phyloP scores from a whole-genome alignment of 495 filamentous ascomycete genomes.

The Cetradonia linearis region DNA sequence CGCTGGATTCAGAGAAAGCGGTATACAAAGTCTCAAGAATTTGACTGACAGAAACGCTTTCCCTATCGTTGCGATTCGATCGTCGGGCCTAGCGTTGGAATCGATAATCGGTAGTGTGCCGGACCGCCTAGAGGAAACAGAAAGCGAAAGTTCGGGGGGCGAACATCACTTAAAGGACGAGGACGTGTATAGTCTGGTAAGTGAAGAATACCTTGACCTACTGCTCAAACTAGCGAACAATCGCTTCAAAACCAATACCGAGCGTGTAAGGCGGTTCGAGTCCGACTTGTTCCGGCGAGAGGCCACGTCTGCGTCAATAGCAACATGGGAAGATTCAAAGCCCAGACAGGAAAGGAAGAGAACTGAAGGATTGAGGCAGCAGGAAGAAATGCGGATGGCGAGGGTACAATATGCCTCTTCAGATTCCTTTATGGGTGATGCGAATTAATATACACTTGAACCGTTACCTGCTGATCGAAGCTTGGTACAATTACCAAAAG shows the following conservation, averaged over 20 bases:
- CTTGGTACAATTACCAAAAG: background rate
- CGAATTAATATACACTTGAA: background rate
- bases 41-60: slow-evolving; percentile 36
- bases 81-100: slow-evolving; percentile 68
- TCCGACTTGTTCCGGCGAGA: slow-evolving; percentile 31
- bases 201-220: slow-evolving; percentile 49
- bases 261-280: slow-evolving; percentile 56
- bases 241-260: slow-evolving; percentile 62
- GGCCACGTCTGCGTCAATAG: slow-evolving; percentile 20
- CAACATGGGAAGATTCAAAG: slow-evolving; percentile 49
- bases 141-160: slow-evolving; percentile 25
- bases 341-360: slow-evolving; percentile 49
- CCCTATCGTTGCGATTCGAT: slow-evolving; percentile 75
- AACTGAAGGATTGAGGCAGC: slow-evolving; percentile 47
- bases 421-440: background rate
- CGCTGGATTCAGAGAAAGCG: slow-evolving; percentile 83
- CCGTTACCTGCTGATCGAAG: background rate
- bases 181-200: slow-evolving; percentile 35
- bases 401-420: background rate
- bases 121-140: slow-evolving; percentile 27
- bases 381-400: slow-evolving; percentile 10
- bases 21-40: slow-evolving; percentile 42
- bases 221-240: slow-evolving; percentile 63
- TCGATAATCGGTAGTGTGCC: slow-evolving; percentile 52
- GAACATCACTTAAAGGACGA: slow-evolving; percentile 21